phyloP scores from a whole-genome alignment of 352 stramenopile species.

The Phytophthora multivora region DNA sequence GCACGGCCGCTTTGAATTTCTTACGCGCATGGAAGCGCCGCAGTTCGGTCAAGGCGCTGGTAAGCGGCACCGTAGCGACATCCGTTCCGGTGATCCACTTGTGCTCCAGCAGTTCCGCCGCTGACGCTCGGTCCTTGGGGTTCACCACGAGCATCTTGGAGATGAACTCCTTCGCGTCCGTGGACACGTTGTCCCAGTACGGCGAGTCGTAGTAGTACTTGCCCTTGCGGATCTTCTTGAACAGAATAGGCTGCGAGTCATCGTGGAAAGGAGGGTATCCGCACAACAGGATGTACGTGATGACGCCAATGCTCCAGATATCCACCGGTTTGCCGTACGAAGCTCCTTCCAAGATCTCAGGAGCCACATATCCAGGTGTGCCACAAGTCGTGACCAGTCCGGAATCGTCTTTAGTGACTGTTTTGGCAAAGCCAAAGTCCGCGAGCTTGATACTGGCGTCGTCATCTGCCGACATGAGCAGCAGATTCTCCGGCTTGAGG shows the following conservation, averaged over 20 bases:
- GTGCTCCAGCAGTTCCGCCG: conserved; percentile 66
- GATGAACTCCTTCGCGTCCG: conserved; percentile 92
- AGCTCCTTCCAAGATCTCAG: conserved; percentile 84
- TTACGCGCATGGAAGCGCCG: conserved; percentile 81
- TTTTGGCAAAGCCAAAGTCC: conserved; percentile 94
- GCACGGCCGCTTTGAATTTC: conserved; percentile 85
- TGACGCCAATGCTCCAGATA: conserved; percentile 88
- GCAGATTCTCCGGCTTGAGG: conserved; percentile 88
- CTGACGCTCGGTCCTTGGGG: conserved; percentile 70
- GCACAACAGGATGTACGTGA: conserved; percentile 91
- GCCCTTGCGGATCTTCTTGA: conserved; percentile 85
- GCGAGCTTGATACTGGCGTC: conserved; percentile 92
- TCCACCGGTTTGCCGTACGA: conserved; percentile 85
- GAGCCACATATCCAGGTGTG: conserved; percentile 81
- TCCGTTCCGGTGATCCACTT: conserved; percentile 75
- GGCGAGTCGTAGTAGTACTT: conserved; percentile 89
- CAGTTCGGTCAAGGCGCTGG: conserved; percentile 75
- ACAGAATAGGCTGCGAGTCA: conserved; percentile 94
- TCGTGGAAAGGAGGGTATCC: conserved; percentile 92
- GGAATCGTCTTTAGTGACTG: conserved; percentile 64
- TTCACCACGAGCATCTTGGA: conserved; percentile 84
- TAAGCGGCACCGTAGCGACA: conserved; percentile 75
- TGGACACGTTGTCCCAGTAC: conserved; percentile 91
- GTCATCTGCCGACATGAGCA: conserved; percentile 82
- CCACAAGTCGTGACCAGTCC: conserved; percentile 77